A percentile compares a stretch with the other conserved stretches of the same genome.
phyloP scores from a whole-genome alignment of 768 basidiomycete species.

The Plicaturopsis crispa region DNA sequence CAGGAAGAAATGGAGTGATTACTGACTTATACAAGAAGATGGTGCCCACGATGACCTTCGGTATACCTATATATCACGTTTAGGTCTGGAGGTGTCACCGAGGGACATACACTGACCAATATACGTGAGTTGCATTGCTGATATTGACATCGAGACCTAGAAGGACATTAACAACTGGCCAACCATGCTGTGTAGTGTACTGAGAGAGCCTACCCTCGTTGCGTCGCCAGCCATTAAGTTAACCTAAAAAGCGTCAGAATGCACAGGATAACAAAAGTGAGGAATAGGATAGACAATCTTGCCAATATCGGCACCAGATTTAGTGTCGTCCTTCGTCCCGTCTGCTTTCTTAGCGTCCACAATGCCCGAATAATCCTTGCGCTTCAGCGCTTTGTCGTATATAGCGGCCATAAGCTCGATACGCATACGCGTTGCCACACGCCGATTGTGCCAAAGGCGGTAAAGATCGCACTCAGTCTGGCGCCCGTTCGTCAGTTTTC shows the following conservation, averaged over 20 bases:
- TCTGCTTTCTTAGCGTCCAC: conserved; percentile 36
- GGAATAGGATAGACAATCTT: conserved; percentile 91
- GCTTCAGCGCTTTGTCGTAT: conserved; percentile 81
- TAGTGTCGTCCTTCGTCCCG: conserved; percentile 36
- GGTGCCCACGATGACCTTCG: background rate
- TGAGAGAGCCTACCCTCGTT: too few species aligned
- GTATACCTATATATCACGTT: background rate
- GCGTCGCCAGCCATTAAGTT: background rate
- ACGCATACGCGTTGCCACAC: conserved; percentile 66
- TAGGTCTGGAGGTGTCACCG: conserved; percentile 2
- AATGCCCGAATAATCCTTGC: conserved; percentile 79
- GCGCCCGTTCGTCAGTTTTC: conserved; percentile 1
- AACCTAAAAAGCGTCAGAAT: conserved; percentile 5
- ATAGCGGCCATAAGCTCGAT: conserved; percentile 79
- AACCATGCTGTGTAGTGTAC: too few species aligned
- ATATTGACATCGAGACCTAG: conserved; percentile 42
- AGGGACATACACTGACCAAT: conserved; percentile 34
- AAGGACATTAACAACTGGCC: background rate
- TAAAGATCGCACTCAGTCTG: conserved; percentile 62
- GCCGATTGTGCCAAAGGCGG: conserved; percentile 75
- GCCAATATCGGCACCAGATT: conserved; percentile 77
- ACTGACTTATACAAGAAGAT: conserved; percentile 6
- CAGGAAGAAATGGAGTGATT: background rate
- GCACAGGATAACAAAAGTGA: conserved; percentile 57
- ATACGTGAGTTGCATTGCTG: conserved; percentile 60